Evolutionary conservation across 2,329 filamentous ascomycete genomes (phyloP).

Genomic region (Colletotrichum higginsianum): DNA sequence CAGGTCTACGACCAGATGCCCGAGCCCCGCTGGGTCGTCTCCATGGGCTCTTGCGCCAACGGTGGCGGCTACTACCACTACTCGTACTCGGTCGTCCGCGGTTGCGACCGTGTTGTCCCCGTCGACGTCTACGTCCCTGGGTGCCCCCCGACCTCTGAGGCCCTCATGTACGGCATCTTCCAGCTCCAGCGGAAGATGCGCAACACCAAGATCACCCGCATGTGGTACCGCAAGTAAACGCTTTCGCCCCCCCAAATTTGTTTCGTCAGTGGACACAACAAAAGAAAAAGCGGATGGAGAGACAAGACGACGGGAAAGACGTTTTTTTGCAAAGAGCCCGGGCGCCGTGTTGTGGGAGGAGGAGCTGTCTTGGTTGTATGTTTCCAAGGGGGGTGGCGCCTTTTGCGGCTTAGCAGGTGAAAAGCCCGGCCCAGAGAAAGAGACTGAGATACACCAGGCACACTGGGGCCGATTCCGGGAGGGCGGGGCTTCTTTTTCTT

Average conservation of each 20-base stretch:
- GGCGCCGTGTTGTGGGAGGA: neutral
- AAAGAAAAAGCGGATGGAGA: neutral
- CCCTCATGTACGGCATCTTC: slow-evolving; percentile 80
- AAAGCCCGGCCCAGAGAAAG: neutral
- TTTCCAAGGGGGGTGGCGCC: neutral
- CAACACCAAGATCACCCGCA: slow-evolving; percentile 67
- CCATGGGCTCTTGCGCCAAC: slow-evolving; percentile 89
- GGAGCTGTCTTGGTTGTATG: neutral
- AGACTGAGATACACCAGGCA: slow-evolving; percentile 24
- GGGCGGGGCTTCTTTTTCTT: slow-evolving; percentile 38
- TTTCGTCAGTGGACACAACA: neutral
- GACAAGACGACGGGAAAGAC: neutral
- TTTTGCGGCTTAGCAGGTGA: neutral
- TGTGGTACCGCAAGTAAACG: slow-evolving; percentile 71
- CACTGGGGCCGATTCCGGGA: slow-evolving; percentile 13
- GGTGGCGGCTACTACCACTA: slow-evolving; percentile 92
- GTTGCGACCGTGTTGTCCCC: slow-evolving; percentile 83
- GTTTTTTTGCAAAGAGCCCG: neutral
- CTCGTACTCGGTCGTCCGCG: slow-evolving; percentile 80
- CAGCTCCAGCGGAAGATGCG: slow-evolving; percentile 85
- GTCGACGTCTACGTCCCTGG: slow-evolving; percentile 87
- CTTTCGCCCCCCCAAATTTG: neutral
- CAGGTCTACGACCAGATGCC: slow-evolving; percentile 98
- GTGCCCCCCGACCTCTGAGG: slow-evolving; percentile 75
- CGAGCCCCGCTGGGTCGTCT: slow-evolving; percentile 87